Evolutionary conservation across 1,139 yeast species (phyloP).

Genomic region (Taphrina communis): DNA sequence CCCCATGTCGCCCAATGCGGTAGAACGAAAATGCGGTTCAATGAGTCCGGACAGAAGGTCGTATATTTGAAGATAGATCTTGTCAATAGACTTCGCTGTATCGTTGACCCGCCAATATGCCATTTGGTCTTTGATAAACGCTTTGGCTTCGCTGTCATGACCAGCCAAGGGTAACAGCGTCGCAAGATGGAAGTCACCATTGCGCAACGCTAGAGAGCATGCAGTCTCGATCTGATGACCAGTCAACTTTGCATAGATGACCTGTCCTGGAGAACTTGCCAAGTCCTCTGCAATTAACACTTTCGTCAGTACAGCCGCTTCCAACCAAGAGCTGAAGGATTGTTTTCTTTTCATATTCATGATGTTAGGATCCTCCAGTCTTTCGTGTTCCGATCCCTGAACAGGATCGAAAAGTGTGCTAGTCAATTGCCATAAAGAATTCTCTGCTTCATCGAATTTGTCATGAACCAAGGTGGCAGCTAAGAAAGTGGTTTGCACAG

Average conservation of each 20-base stretch:
- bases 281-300: slow-evolving; percentile 50
- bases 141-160: slow-evolving; percentile 64
- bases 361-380: slow-evolving; percentile 1
- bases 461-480: slow-evolving; percentile 13
- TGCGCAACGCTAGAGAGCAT: slow-evolving; percentile 61
- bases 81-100: slow-evolving; percentile 58
- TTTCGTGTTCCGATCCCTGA: neutral
- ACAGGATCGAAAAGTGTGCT: slow-evolving; percentile 63
- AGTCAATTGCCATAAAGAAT: slow-evolving; percentile 58
- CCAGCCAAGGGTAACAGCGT: slow-evolving; percentile 73
- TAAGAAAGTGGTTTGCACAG: slow-evolving; percentile 23
- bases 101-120: slow-evolving; percentile 65
- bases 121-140: slow-evolving; percentile 66
- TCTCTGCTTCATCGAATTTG: slow-evolving; percentile 23
- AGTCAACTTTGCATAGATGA: slow-evolving; percentile 61
- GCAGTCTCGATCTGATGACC: slow-evolving; percentile 69
- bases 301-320: slow-evolving; percentile 57
- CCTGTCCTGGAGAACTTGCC: slow-evolving; percentile 45
- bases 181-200: slow-evolving; percentile 71
- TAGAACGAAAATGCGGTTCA: slow-evolving; percentile 46
- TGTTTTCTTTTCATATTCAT: slow-evolving; percentile 42
- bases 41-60: slow-evolving; percentile 65
- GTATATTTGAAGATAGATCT: slow-evolving; percentile 62
- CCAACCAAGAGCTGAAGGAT: slow-evolving; percentile 65
- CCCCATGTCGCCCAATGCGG: slow-evolving; percentile 36